Percentiles rank a stretch among this genome's conserved stretches.
These are phyloP conservation scores for Crithidia brevicula DNA, from an alignment of 208 protist species.

Conservation along the genomic window DNA sequence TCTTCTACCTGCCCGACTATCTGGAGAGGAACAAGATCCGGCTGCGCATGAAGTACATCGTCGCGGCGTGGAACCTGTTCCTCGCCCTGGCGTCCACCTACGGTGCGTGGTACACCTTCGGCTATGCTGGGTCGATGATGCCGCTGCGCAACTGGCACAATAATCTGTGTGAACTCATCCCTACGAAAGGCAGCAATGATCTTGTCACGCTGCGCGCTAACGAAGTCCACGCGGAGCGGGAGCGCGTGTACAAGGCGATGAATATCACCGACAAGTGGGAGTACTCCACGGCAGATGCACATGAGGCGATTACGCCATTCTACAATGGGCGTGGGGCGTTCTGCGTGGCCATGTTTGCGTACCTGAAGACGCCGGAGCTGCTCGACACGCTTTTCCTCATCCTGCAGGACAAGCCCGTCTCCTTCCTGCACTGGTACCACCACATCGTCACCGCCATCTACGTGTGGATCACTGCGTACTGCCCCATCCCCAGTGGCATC, in stretches of 20 bases:
- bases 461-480: conserved; percentile 79
- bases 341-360: conserved; percentile 52
- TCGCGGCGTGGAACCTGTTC: conserved; percentile 78
- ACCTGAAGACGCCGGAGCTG: conserved; percentile 77
- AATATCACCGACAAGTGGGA: conserved; percentile 41
- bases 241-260: conserved; percentile 41
- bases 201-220: conserved; percentile 15
- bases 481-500: conserved; percentile 45
- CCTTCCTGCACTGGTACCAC: conserved; percentile 89
- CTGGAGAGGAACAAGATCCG: conserved; percentile 22
- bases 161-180: conserved; percentile 12
- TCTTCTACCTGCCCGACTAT: conserved; percentile 37
- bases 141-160: conserved; percentile 21
- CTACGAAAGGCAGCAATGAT: conserved; percentile 12
- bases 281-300: conserved; percentile 1
- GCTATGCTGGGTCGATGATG: conserved; percentile 28
- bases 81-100: conserved; percentile 74
- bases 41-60: conserved; percentile 47
- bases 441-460: conserved; percentile 88
- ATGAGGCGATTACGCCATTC: conserved; percentile 6
- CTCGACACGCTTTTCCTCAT: conserved; percentile 76
- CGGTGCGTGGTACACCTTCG: conserved; percentile 51
- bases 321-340: conserved; percentile 41
- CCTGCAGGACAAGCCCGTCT: conserved; percentile 68
- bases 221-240: conserved; percentile 11